A percentile compares a stretch with the other conserved stretches of the same genome.
Evolutionary conservation across 2,329 filamentous ascomycete genomes (phyloP).

Genomic region (Hymenoscyphus linearis): DNA sequence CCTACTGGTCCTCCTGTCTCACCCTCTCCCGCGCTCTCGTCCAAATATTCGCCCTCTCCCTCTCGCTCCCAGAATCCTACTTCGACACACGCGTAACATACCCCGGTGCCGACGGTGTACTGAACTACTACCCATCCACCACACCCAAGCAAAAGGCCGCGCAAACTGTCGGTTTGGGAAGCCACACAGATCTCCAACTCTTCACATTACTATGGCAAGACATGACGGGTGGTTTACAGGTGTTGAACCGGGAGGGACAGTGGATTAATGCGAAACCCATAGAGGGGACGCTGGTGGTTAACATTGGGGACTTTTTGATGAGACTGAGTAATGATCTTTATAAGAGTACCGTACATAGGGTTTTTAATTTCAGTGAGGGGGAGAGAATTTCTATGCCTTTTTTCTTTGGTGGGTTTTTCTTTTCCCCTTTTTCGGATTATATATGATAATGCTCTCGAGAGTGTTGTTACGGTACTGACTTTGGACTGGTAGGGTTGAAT

Average conservation of each 20-base stretch:
- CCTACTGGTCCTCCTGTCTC: slow-evolving; percentile 45
- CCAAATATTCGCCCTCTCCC: slow-evolving; percentile 47
- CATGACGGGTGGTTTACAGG: slow-evolving; percentile 38
- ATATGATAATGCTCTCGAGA: no score
- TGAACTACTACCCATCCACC: slow-evolving; percentile 41
- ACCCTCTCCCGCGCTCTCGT: slow-evolving; percentile 46
- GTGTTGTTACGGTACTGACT: no score
- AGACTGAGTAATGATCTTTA: slow-evolving; percentile 46
- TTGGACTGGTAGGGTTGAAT: slow-evolving; percentile 37
- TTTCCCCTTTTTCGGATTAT: no score
- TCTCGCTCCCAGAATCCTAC: slow-evolving; percentile 48
- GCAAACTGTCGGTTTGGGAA: slow-evolving; percentile 38
- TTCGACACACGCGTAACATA: slow-evolving; percentile 50
- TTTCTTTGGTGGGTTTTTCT: slow-evolving; percentile 43
- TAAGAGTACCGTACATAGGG: slow-evolving; percentile 46
- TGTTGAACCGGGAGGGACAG: slow-evolving; percentile 38
- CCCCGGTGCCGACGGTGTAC: slow-evolving; percentile 42
- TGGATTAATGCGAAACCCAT: slow-evolving; percentile 41
- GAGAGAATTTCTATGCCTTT: slow-evolving; percentile 51
- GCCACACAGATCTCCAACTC: slow-evolving; percentile 44
- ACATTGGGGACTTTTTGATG: slow-evolving; percentile 49
- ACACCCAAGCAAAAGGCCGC: slow-evolving; percentile 29
- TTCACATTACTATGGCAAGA: slow-evolving; percentile 47
- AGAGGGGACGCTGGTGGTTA: slow-evolving; percentile 45
- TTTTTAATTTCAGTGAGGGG: slow-evolving; percentile 38